phyloP scores from a whole-genome alignment of 2,329 filamentous ascomycete species.

The Aspergillus candidus region DNA sequence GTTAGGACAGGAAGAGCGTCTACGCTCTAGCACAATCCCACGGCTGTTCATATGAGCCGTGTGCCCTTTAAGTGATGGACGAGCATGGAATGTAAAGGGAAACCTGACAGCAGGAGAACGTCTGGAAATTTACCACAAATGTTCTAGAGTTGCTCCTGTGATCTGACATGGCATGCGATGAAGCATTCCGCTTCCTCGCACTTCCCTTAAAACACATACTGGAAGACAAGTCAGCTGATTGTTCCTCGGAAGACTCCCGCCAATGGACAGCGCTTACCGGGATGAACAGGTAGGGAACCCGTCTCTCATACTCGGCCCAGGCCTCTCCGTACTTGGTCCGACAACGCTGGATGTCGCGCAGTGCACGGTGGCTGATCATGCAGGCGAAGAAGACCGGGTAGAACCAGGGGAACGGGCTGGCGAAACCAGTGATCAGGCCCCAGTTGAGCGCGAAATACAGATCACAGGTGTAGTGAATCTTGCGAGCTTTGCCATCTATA shows the following conservation, averaged over 20 bases:
- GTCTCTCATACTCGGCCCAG: conserved; percentile 73
- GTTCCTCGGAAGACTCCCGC: no score
- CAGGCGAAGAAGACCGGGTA: conserved; percentile 72
- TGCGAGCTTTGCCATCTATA: conserved; percentile 63
- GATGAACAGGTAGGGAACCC: conserved; percentile 79
- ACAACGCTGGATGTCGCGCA: conserved; percentile 69
- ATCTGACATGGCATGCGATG: neutral
- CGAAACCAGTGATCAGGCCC: conserved; percentile 76
- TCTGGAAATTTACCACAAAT: neutral
- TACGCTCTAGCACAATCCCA: no score
- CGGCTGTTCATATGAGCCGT: no score
- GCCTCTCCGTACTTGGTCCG: conserved; percentile 72
- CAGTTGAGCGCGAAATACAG: conserved; percentile 70
- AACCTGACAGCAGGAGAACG: neutral
- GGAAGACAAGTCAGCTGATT: conserved; percentile 3
- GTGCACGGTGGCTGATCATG: conserved; percentile 76
- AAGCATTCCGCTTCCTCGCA: neutral
- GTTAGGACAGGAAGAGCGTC: no score
- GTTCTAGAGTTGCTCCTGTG: neutral
- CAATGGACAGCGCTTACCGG: conserved; percentile 45
- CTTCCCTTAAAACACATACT: conserved; percentile 30
- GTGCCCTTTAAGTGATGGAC: no score
- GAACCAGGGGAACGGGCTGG: conserved; percentile 81
- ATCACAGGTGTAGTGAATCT: conserved; percentile 77
- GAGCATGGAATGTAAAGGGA: neutral